Evolutionary conservation across 306 rosid species (phyloP), one percentile per base, ranked within the genome.

Genomic region (Biancaea sappan): DNA sequence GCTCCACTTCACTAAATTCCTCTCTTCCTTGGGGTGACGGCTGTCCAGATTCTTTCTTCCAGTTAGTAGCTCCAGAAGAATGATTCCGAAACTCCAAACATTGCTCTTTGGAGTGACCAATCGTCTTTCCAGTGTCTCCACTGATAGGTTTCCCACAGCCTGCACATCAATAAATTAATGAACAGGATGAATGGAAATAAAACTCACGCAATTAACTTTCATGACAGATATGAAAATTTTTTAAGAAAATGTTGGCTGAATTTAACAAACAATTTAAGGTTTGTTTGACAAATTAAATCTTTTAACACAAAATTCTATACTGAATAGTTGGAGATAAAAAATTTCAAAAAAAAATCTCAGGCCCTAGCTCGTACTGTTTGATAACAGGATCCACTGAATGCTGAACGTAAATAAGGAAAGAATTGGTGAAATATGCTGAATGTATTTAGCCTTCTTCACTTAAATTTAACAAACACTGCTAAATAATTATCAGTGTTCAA

Each of bases 21-120:
- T 87, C 84, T 92, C 98, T 85, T 95, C 99, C 88, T 90, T 95
- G 1, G 99, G 92, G 76, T 92, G 90, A 62, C 94, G 97, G 69
- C 93, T 82, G 52, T 92, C 97, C 0, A 90, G 93, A 87, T 92
- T 92, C 87, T 88, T 87, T 77, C 99, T 85, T 60, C 98, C 99
- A 0, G 99, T 95, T 9, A 95, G 98, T 64, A 95, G 77, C 72
- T 95, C 99, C 43, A 95, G 86, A 84, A 95, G 99, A 66, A 95
- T 84, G 43, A 90, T 81, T 7, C 99, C 99, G 0, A 95, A 95
- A 79, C 99, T 87, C 98, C 98, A 95, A 16, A 92, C 99, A 2
- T 95, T 95, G 86, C 99, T 95, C 83, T 95, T 95, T 2, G 99
- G 99, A 21, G 99, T 95, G 44, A 95, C 92, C 96, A 90, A 72